Percentiles rank a stretch among this genome's conserved stretches.
phyloP scores from a whole-genome alignment of 225 moss, liverwort and hornwort genomes.

The Antitrichia curtipendula region DNA sequence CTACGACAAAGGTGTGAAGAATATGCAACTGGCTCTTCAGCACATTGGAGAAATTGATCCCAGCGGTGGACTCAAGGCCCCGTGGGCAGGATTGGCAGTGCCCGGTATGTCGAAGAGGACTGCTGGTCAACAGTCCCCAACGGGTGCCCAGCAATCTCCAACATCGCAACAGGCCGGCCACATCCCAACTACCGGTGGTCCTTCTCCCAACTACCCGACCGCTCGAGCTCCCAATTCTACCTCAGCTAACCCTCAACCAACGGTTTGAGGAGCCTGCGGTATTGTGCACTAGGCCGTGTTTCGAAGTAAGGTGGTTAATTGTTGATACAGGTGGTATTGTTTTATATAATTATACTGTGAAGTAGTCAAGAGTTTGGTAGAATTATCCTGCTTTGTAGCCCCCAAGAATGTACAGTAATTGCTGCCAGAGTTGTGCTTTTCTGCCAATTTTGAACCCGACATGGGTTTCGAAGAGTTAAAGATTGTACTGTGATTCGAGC shows the following conservation, averaged over 20 bases:
- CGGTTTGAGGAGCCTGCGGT: neutral
- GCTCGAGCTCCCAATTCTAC: neutral
- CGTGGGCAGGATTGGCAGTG: slow-evolving; percentile 11
- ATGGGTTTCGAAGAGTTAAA: neutral
- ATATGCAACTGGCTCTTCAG: slow-evolving; percentile 29
- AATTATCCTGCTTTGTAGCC: neutral
- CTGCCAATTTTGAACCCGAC: neutral
- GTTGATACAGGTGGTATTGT: slow-evolving; percentile 4
- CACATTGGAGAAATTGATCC: slow-evolving; percentile 41
- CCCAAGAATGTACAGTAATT: neutral
- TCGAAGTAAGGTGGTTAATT: neutral
- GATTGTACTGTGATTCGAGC: neutral
- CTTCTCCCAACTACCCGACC: slow-evolving; percentile 3
- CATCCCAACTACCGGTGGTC: slow-evolving; percentile 5
- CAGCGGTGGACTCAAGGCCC: slow-evolving; percentile 36
- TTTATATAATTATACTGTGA: neutral
- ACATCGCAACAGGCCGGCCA: neutral
- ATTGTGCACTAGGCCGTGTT: neutral
- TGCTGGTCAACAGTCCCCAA: neutral
- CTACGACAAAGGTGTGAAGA: slow-evolving; percentile 37
- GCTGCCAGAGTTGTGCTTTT: neutral
- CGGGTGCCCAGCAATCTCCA: neutral
- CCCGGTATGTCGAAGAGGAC: slow-evolving; percentile 3
- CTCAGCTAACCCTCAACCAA: neutral
- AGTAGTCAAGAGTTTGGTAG: neutral